Evolutionary conservation across 1,284 basidiomycete genomes (phyloP).

Genomic region (Malassezia japonica): DNA sequence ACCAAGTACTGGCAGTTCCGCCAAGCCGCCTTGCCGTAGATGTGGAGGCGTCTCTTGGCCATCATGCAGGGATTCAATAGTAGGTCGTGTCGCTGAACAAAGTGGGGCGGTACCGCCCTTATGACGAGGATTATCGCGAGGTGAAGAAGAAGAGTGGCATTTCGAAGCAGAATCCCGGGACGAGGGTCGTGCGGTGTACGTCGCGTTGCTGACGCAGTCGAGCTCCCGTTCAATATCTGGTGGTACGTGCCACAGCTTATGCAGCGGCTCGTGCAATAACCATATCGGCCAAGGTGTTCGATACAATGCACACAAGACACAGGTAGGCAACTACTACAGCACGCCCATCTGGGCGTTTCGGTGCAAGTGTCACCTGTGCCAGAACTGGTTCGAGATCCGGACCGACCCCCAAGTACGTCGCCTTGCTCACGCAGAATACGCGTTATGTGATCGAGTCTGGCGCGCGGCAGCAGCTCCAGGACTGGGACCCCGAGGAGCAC

Average conservation of each 20-base stretch:
- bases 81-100: conserved; percentile 1
- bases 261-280: conserved; percentile 13
- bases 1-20: conserved; percentile 11
- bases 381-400: conserved; percentile 86
- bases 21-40: conserved; percentile 1
- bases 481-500: conserved; percentile 91
- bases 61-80: conserved; percentile 43
- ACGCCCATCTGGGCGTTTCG: conserved; percentile 89
- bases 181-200: conserved; percentile 65
- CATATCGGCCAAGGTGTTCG: conserved; percentile 51
- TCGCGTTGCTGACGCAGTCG: conserved; percentile 24
- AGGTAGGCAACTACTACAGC: conserved; percentile 85
- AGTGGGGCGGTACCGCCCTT: conserved; percentile 40
- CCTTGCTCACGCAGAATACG: conserved; percentile 62
- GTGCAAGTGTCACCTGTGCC: conserved; percentile 92
- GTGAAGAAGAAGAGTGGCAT: conserved; percentile 85
- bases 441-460: conserved; percentile 84
- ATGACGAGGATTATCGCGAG: conserved; percentile 33
- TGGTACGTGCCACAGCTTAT: conserved; percentile 54
- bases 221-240: conserved; percentile 91
- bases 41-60: conserved; percentile 11
- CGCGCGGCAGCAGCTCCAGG: conserved; percentile 78
- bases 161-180: too few species aligned
- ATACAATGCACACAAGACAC: conserved; percentile 97
- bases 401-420: conserved; percentile 74